These are phyloP conservation scores for Prillingera fragicola DNA, from an alignment of 1,284 basidiomycete species.

Conservation along the genomic window DNA sequence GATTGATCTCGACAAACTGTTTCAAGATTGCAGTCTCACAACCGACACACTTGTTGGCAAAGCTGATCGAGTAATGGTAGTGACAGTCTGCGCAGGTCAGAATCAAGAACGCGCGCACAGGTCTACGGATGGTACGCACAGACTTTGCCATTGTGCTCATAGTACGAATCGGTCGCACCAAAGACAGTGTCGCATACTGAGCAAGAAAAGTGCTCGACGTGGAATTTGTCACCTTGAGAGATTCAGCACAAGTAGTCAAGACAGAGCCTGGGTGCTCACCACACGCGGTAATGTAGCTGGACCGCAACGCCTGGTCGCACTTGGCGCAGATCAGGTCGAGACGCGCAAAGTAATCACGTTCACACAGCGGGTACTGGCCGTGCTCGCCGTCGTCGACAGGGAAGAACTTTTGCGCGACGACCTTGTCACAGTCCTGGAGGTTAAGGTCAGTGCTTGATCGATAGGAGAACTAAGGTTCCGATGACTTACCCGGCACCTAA, in stretches of 20 bases:
- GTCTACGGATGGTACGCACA: constrained; percentile 48
- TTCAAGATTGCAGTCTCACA: constrained; percentile 98
- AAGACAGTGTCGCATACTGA: constrained; percentile 93
- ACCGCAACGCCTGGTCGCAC: constrained; percentile 86
- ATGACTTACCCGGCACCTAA: constrained; percentile 80
- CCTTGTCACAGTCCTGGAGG: constrained; percentile 88
- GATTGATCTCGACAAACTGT: constrained; percentile 99
- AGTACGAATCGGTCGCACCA: constrained; percentile 97
- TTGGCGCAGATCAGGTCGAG: constrained; percentile 95
- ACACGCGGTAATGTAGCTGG: constrained; percentile 98
- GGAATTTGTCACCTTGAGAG: constrained; percentile 85
- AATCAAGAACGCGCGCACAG: not conserved
- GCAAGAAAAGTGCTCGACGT: constrained; percentile 99
- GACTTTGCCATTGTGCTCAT: constrained; percentile 93
- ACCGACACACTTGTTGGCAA: constrained; percentile 96
- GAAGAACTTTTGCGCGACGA: constrained; percentile 98
- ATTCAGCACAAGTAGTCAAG: not conserved
- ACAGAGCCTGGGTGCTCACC: constrained; percentile 58
- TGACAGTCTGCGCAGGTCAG: constrained; percentile 60
- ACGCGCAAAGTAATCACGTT: constrained; percentile 94
- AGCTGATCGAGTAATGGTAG: constrained; percentile 96
- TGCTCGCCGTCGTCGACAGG: constrained; percentile 76
- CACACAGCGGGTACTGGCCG: constrained; percentile 85
- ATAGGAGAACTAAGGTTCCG: constrained; percentile 9
- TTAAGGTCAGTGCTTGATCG: constrained; percentile 4